These are phyloP conservation scores for Boletus tylopilopsis DNA, from an alignment of 768 basidiomycete species.

Conservation along the genomic window DNA sequence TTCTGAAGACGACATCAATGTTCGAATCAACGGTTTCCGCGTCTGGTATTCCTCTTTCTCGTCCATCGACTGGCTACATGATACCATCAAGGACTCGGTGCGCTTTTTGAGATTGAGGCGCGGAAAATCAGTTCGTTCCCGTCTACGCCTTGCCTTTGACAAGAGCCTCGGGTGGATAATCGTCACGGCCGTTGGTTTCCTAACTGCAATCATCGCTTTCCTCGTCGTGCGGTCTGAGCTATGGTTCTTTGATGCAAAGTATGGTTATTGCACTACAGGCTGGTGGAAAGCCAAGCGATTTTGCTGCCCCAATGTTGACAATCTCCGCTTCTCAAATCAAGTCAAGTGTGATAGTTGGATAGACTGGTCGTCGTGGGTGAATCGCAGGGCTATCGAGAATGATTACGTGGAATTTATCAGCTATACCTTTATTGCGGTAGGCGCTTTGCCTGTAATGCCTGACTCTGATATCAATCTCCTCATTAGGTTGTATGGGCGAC, in stretches of 20 bases:
- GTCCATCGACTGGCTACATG: constrained; percentile 95
- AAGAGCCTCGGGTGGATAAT: constrained; percentile 85
- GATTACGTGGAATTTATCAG: constrained; percentile 61
- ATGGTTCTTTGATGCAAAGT: constrained; percentile 88
- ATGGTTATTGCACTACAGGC: constrained; percentile 71
- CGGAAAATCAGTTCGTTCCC: constrained; percentile 67
- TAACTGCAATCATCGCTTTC: constrained; percentile 85
- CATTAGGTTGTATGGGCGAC: constrained; percentile 68
- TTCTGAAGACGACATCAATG: constrained; percentile 47
- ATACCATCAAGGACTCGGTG: constrained; percentile 89
- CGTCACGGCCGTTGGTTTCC: constrained; percentile 82
- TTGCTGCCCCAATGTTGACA: constrained; percentile 59
- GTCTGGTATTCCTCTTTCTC: constrained; percentile 86
- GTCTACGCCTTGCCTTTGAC: constrained; percentile 61
- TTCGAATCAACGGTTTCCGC: constrained; percentile 80
- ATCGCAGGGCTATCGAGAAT: constrained; percentile 13
- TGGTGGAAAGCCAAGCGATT: constrained; percentile 78
- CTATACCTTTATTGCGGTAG: constrained; percentile 76
- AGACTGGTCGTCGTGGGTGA: constrained; percentile 55
- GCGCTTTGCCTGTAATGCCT: constrained; percentile 26
- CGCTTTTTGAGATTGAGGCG: constrained; percentile 71
- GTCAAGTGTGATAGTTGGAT: constrained; percentile 66
- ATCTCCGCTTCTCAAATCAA: constrained; percentile 15
- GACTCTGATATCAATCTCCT: neutral
- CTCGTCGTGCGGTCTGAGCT: constrained; percentile 82